Evolutionary conservation across 2,329 filamentous ascomycete species (phyloP).

Genomic region (Venturia oleaginea): DNA sequence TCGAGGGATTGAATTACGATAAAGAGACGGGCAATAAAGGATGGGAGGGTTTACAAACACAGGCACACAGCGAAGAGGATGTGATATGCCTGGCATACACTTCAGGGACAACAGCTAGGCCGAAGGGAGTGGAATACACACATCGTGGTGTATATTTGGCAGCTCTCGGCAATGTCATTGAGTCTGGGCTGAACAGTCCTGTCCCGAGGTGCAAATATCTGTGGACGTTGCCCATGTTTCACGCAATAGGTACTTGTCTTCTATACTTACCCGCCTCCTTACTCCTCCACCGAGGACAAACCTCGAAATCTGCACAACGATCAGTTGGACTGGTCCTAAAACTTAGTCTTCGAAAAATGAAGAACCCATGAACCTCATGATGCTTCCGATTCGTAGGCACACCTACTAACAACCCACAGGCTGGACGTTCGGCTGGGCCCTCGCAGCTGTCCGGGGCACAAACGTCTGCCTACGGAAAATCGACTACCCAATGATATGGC

Average conservation of each 20-base stretch:
- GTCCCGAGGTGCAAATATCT: constrained; percentile 62
- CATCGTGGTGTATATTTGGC: constrained; percentile 83
- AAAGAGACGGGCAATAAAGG: constrained; percentile 53
- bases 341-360: neutral
- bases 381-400: too few relatives aligned
- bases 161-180: constrained; percentile 74
- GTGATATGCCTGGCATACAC: constrained; percentile 87
- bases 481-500: constrained; percentile 90
- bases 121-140: constrained; percentile 89
- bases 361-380: too few relatives aligned
- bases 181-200: constrained; percentile 64
- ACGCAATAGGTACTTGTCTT: constrained; percentile 42
- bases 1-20: constrained; percentile 72
- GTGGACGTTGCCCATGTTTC: constrained; percentile 88
- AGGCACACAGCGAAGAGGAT: constrained; percentile 66
- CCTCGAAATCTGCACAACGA: neutral
- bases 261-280: constrained; percentile 12
- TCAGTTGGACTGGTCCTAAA: too few relatives aligned
- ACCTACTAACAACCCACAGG: constrained; percentile 21
- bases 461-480: constrained; percentile 93
- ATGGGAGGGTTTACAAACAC: constrained; percentile 67
- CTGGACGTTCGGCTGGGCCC: constrained; percentile 86
- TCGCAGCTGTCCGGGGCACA: constrained; percentile 89
- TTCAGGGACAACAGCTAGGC: constrained; percentile 80
- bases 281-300: neutral